Conservation (phyloP, 1,284 basidiomycete genomes). For the Ceratobasidium sp. region DNA sequence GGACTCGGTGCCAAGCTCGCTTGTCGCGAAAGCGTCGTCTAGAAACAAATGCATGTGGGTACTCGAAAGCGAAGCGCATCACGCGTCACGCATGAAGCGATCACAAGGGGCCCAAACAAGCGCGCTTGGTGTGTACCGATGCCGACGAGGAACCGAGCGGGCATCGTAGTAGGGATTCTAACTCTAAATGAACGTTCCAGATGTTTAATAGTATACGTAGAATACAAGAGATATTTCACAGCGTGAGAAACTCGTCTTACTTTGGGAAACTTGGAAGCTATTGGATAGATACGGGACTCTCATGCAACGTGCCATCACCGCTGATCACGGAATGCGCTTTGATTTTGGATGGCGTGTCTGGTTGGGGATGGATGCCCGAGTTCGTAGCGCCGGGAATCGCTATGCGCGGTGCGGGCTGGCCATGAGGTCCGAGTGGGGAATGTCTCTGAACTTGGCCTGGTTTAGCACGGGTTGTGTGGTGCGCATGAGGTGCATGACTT, state of each 20-base stretch:
- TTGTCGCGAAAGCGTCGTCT: slow-evolving; percentile 3
- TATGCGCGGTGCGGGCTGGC: background rate
- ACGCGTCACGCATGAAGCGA: background rate
- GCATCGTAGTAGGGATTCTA: background rate
- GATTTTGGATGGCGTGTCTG: slow-evolving; percentile 11
- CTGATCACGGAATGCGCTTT: slow-evolving; percentile 19
- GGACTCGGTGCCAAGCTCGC: background rate
- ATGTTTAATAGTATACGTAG: background rate
- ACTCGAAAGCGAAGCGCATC: background rate
- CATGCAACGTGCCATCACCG: slow-evolving; percentile 13
- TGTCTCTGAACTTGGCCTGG: background rate
- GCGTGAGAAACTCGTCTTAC: background rate
- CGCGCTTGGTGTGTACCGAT: background rate
- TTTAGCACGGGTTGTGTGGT: background rate
- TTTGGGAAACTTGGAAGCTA: background rate
- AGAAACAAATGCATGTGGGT: background rate
- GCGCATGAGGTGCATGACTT: background rate
- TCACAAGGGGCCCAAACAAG: background rate
- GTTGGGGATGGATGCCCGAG: background rate
- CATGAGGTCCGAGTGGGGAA: slow-evolving; percentile 3
- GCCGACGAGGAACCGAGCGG: slow-evolving; percentile 4
- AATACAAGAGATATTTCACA: background rate
- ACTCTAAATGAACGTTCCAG: background rate
- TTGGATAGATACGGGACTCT: slow-evolving; percentile 14
- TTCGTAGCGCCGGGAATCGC: background rate